A percentile compares a stretch with the other conserved stretches of the same genome.
phyloP scores from a whole-genome alignment of 306 rosid genomes.

The Astragalus glycyphyllos region DNA sequence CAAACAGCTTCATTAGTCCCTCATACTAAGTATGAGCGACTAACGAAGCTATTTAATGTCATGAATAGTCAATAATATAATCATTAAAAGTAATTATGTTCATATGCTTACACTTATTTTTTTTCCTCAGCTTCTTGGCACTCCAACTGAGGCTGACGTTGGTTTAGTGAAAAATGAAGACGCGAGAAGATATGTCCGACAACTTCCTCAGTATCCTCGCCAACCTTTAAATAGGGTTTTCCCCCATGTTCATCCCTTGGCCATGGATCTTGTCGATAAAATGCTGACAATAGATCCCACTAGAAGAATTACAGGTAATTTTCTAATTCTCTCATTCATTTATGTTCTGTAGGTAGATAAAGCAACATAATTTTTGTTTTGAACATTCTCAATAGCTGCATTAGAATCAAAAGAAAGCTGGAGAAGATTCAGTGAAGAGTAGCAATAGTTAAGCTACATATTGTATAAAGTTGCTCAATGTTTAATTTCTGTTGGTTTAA shows the following conservation, averaged over 20 bases:
- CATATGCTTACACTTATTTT: constrained; percentile 46
- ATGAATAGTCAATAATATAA: constrained; percentile 17
- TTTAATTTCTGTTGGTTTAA: constrained; percentile 35
- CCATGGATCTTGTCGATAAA: constrained; percentile 88
- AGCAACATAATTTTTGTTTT: constrained; percentile 28
- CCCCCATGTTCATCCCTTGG: constrained; percentile 86
- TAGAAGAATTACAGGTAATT: constrained; percentile 84
- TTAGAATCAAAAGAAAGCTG: constrained; percentile 27
- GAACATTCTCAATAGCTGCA: constrained; percentile 25
- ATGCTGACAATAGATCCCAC: constrained; percentile 94
- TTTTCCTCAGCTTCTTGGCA: constrained; percentile 85
- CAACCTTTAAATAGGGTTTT: constrained; percentile 73
- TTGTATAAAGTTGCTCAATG: constrained; percentile 23
- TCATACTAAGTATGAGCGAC: too few relatives aligned
- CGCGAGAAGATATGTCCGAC: constrained; percentile 81
- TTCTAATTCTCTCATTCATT: constrained; percentile 37
- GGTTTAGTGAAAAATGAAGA: constrained; percentile 85
- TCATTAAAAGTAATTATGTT: constrained; percentile 34
- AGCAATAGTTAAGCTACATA: constrained; percentile 24
- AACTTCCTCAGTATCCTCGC: constrained; percentile 80
- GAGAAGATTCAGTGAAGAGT: constrained; percentile 20
- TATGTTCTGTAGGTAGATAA: constrained; percentile 13
- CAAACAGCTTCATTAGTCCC: not conserved
- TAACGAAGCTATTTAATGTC: constrained; percentile 13
- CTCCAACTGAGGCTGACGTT: constrained; percentile 92